Evolutionary conservation across 1,139 yeast genomes (phyloP), one percentile per base, ranked within the genome.

Genomic region (Spathaspora sp.): DNA sequence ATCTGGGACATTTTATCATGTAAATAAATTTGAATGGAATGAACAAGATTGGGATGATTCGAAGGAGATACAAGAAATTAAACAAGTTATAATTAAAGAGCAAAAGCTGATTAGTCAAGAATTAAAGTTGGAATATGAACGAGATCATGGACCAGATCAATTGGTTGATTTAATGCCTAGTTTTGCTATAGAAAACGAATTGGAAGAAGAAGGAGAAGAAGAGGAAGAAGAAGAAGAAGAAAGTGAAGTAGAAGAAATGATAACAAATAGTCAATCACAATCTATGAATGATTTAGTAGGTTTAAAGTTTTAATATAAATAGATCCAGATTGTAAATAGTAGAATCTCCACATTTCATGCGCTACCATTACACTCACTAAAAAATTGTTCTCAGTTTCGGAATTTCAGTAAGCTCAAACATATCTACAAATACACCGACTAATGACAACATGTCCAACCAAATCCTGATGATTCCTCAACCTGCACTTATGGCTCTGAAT

Each of bases 401-500:
- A 20, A 20, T 20, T 20, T 20, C 23, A 20, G 23, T 20, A 20
- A n/a, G n/a, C n/a, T n/a, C n/a, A n/a, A 31, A 31, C 18, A 31
- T 45, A 38, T 23, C 39, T 27, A 33, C 47, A 42, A 31, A 10
- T 13, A 20, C 31, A 41, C 16, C 27, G 11, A 37, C 17, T 40
- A 29, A 26, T 9, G 16, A 17, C 24, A 34, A 16, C 7, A 34
- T 34, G 38, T 40, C 50, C 7, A 48, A 47, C 41, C 51, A 49
- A 26, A 46, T 53, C 20, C 54, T 55, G 7, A 48, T 51, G 43
- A 51, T 58, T 6, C 74, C 74, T 2, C 75, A 69, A 50, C 74
- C 75, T 2, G 66, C 74, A 20, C 56, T 83, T 49, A 83, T 85
- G 84, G 90, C 91, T 0, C 79, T 80, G 56, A 83, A 78, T 52